Conservation (phyloP, 202 grass and related monocot genomes). For the Brachypodium distachyon region DNA sequence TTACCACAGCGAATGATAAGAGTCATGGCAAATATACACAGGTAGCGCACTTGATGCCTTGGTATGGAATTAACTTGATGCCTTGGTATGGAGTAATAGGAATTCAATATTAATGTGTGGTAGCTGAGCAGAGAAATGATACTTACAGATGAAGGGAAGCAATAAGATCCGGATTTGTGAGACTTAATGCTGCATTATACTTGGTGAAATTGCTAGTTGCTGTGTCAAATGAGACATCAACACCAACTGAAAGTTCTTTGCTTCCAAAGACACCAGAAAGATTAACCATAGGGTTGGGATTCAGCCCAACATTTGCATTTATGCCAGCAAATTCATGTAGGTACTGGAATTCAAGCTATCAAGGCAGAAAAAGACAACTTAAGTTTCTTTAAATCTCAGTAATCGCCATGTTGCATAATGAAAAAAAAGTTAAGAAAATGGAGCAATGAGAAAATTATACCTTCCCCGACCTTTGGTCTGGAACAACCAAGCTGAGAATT, state of each 20-base stretch:
- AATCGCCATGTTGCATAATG: not conserved
- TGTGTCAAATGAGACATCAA: slow-evolving; percentile 80
- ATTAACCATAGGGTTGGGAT: slow-evolving; percentile 72
- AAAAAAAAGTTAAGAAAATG: not conserved
- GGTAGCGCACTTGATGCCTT: not conserved
- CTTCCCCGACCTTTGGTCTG: slow-evolving; percentile 85
- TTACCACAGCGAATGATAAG: not conserved
- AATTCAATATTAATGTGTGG: not conserved
- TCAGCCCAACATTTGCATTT: slow-evolving; percentile 60
- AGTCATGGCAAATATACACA: not conserved
- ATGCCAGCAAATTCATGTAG: slow-evolving; percentile 72
- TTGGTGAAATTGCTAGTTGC: slow-evolving; percentile 76
- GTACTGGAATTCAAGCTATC: slow-evolving; percentile 78
- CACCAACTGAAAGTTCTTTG: slow-evolving; percentile 59
- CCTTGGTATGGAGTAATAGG: not conserved
- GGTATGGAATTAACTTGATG: not conserved
- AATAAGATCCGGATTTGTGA: slow-evolving; percentile 61
- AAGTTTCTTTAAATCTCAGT: not conserved
- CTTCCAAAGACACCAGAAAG: slow-evolving; percentile 76
- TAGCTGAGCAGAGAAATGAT: not conserved
- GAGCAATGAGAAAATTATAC: slow-evolving; percentile 14
- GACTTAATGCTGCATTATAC: slow-evolving; percentile 66
- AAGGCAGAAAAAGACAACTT: not conserved
- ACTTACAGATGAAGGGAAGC: slow-evolving; percentile 69
- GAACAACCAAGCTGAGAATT: slow-evolving; percentile 78